Percentiles rank a stretch among this genome's conserved stretches.
These are phyloP conservation scores for Colletotrichum tanaceti DNA, from an alignment of 2,329 filamentous ascomycete genomes.

Conservation along the genomic window DNA sequence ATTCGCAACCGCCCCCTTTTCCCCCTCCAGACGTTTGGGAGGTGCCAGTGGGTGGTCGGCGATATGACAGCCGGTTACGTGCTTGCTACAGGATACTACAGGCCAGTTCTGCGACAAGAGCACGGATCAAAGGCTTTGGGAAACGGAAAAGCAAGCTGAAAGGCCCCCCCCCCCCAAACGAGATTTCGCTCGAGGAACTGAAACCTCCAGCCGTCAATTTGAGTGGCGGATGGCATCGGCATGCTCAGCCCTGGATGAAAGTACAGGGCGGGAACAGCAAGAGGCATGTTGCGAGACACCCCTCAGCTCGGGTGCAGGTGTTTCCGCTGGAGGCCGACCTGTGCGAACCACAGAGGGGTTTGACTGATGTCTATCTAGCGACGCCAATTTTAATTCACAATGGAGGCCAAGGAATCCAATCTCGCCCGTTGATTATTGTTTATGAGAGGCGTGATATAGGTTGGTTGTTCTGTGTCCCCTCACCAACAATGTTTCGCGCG, in stretches of 20 bases:
- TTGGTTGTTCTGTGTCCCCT: constrained; percentile 28
- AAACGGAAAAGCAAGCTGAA: constrained; percentile 22
- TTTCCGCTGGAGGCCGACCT: neutral
- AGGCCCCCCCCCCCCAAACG: constrained; percentile 6
- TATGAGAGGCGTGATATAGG: constrained; percentile 35
- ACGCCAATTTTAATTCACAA: constrained; percentile 17
- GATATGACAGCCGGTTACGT: constrained; percentile 3
- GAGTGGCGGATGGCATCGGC: constrained; percentile 26
- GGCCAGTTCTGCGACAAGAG: constrained; percentile 16
- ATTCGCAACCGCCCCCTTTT: neutral
- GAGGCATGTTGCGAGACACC: neutral
- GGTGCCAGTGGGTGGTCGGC: neutral
- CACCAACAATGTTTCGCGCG: constrained; percentile 35
- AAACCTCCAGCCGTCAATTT: constrained; percentile 30
- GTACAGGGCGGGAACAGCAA: constrained; percentile 6
- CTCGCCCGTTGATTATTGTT: neutral
- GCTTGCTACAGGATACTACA: constrained; percentile 7
- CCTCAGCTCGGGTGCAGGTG: constrained; percentile 15
- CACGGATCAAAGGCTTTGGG: constrained; percentile 6
- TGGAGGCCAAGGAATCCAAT: neutral
- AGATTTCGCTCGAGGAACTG: constrained; percentile 23
- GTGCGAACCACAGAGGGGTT: neutral
- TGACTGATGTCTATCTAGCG: neutral
- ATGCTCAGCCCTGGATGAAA: constrained; percentile 4
- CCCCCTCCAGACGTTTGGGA: neutral